Conservation (phyloP, 148 eudicot genomes). For the Rhododendron ovatum region DNA sequence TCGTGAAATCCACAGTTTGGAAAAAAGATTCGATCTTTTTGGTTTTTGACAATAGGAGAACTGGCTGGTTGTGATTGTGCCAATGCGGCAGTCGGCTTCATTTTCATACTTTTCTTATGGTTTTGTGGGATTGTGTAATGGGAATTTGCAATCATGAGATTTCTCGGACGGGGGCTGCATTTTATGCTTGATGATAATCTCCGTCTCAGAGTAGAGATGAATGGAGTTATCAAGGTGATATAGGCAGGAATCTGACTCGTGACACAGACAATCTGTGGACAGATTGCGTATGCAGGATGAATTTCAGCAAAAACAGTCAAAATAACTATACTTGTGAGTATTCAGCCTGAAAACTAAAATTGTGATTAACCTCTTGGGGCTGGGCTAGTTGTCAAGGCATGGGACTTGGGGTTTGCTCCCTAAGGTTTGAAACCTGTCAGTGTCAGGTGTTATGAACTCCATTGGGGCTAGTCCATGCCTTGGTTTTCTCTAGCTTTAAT, state of each 20-base stretch:
- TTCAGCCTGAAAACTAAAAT: too few species aligned
- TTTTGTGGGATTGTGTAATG: neutral
- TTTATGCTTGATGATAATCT: neutral
- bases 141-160: neutral
- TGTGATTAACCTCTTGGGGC: too few species aligned
- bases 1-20: neutral
- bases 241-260: neutral
- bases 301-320: too few species aligned
- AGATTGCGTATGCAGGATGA: too few species aligned
- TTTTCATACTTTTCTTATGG: neutral
- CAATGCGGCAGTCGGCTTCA: neutral
- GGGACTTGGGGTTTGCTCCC: too few species aligned
- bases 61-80: neutral
- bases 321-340: too few species aligned
- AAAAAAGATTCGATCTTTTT: neutral
- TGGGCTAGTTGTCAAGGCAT: too few species aligned
- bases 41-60: neutral
- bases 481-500: too few species aligned
- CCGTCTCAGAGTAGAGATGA: neutral
- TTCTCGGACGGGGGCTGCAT: neutral
- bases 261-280: too few species aligned
- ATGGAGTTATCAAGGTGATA: neutral
- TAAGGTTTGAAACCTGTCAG: too few species aligned
- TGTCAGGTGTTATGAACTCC: too few species aligned
- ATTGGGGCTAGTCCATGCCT: too few species aligned